phyloP scores from a whole-genome alignment of 805 yeast species.

The Jamesozyma gamospora region DNA sequence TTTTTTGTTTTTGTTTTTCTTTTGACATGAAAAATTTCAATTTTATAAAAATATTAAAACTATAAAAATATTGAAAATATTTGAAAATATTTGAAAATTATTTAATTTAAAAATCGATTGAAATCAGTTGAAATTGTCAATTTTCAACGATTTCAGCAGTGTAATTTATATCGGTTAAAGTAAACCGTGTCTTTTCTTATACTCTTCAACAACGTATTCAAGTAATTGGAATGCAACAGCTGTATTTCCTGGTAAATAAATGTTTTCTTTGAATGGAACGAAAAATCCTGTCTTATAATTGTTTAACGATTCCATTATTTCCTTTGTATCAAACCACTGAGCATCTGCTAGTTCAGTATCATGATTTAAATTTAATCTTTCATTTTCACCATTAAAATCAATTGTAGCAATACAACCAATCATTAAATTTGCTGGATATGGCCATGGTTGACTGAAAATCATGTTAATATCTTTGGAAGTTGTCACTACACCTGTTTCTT shows the following conservation, averaged over 20 bases:
- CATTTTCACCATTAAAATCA: slow-evolving; percentile 57
- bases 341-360: slow-evolving; percentile 85
- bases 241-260: slow-evolving; percentile 22
- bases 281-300: slow-evolving; percentile 16
- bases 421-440: slow-evolving; percentile 90
- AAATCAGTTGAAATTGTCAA: too few relatives aligned
- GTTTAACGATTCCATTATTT: slow-evolving; percentile 35
- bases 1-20: too few relatives aligned
- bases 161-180: too few relatives aligned
- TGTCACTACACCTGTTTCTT: slow-evolving; percentile 79
- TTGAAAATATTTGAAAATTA: too few relatives aligned
- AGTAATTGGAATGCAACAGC: slow-evolving; percentile 26
- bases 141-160: too few relatives aligned
- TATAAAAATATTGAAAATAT: too few relatives aligned
- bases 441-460: slow-evolving; percentile 89
- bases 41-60: too few relatives aligned
- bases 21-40: too few relatives aligned
- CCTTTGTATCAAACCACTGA: slow-evolving; percentile 62
- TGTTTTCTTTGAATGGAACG: slow-evolving; percentile 14
- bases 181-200: not conserved
- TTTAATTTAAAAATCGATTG: too few relatives aligned
- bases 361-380: slow-evolving; percentile 58
- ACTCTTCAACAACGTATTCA: slow-evolving; percentile 5
- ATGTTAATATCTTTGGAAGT: slow-evolving; percentile 43
- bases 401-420: slow-evolving; percentile 80